These are phyloP conservation scores for Serpula lacrymans DNA, from an alignment of 768 basidiomycete genomes.

Conservation along the genomic window DNA sequence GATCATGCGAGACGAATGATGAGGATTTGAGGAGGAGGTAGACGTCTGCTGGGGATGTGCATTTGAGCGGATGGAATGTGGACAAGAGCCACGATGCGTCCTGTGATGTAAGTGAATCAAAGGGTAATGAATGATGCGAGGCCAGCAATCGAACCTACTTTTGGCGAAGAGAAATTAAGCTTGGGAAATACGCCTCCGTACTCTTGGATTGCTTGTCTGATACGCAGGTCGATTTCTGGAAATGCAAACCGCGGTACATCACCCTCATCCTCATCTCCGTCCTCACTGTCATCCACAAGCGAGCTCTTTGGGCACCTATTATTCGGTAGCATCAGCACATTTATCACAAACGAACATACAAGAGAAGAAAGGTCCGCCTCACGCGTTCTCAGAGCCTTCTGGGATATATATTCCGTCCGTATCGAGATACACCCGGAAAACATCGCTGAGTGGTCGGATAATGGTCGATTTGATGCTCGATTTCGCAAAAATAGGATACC, in stretches of 20 bases:
- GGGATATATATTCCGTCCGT: conserved; percentile 86
- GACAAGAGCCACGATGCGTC: conserved; percentile 93
- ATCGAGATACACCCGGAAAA: conserved; percentile 70
- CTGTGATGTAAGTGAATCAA: conserved; percentile 39
- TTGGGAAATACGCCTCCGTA: conserved; percentile 93
- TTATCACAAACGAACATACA: conserved; percentile 7
- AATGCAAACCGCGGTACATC: conserved; percentile 55
- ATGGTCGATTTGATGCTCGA: conserved; percentile 71
- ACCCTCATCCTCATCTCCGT: conserved; percentile 36
- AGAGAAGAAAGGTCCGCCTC: conserved; percentile 24
- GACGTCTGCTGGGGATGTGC: conserved; percentile 84
- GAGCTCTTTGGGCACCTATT: conserved; percentile 50
- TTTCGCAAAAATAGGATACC: conserved; percentile 71
- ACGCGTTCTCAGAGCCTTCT: conserved; percentile 77
- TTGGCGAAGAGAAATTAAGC: conserved; percentile 94
- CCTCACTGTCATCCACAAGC: conserved; percentile 56
- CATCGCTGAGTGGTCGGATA: conserved; percentile 60
- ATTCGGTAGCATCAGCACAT: neutral
- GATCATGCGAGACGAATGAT: conserved; percentile 82
- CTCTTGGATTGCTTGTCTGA: conserved; percentile 57
- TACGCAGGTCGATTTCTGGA: conserved; percentile 74
- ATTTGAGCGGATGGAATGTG: conserved; percentile 78
- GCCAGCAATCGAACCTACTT: conserved; percentile 43
- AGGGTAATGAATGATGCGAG: too few species aligned
- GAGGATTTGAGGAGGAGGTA: conserved; percentile 92